Percentiles rank a stretch among this genome's conserved stretches.
Evolutionary conservation across 2,329 filamentous ascomycete species (phyloP).

Genomic region (Didymella sp.): DNA sequence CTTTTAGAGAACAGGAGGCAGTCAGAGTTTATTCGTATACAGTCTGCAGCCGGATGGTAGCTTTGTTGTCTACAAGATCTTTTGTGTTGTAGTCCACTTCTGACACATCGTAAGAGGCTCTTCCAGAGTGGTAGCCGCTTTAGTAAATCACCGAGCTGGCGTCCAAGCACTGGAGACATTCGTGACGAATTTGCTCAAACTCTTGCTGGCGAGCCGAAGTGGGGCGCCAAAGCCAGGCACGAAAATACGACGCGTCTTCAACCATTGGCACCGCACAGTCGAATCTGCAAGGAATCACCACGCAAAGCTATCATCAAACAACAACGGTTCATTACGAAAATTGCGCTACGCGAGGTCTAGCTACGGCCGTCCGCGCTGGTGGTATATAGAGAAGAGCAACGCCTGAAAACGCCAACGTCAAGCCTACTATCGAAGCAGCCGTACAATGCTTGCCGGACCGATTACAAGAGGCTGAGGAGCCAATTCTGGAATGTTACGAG

Average conservation of each 20-base stretch:
- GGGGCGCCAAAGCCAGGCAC: neutral
- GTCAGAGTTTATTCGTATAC: too few species aligned
- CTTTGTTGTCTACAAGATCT: too few species aligned
- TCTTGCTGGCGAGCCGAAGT: neutral
- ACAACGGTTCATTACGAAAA: constrained; percentile 5
- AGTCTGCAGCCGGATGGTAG: too few species aligned
- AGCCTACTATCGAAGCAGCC: constrained; percentile 12
- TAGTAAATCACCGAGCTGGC: too few species aligned
- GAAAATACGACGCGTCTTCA: neutral
- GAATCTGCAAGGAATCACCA: neutral
- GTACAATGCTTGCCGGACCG: neutral
- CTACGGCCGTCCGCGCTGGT: constrained; percentile 14
- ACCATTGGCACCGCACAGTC: neutral
- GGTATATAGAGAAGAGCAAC: constrained; percentile 9
- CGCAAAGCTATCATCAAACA: neutral
- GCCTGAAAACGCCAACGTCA: constrained; percentile 14
- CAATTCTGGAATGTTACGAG: neutral
- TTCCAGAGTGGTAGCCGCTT: too few species aligned
- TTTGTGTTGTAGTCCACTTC: too few species aligned
- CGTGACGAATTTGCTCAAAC: too few species aligned
- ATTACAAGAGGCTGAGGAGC: neutral
- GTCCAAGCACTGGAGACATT: too few species aligned
- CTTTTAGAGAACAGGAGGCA: too few species aligned
- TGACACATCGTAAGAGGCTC: too few species aligned
- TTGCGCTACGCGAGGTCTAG: constrained; percentile 15